Base-by-base conservation (phyloP, 495 filamentous ascomycete species). In the Lophiostoma macrostomum region DNA sequence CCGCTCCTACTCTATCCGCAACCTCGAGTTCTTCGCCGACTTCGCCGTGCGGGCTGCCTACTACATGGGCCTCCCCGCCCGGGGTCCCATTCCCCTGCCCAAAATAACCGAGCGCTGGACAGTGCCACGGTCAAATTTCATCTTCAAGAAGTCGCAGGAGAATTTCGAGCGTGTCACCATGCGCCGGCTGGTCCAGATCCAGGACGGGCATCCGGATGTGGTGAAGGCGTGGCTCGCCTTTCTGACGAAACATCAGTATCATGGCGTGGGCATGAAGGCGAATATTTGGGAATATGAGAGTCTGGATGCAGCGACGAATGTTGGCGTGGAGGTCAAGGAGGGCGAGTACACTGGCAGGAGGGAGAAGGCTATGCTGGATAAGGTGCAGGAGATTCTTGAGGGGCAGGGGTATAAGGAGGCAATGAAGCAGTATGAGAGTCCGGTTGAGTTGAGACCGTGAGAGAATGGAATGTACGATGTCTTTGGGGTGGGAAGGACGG, bases 201-300 rank as follows among this genome's bases (percentile, higher is more conserved):
- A 88, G 63, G 93, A 97, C 70, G 94, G 90, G 5, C 77, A 95
- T 69, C 83, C 89, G 11, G 88, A 96, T 69, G 81, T 79, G 3
- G 90, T 98, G 29, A 83, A 93, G 69, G 64, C 86, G 20, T 98
- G 93, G 93, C 70, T 98, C 36, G 91, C 88, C 11, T 97, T 93
- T 56, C 67, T 98, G 57, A 80, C 82, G 67, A 95, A 93, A 71
- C 83, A 95, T 65, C 83, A 86, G 12, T 96, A 91, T 67, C 87
- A 94, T 66, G 93, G 94, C 7, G 83, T 97, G 22, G 93, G 93
- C 64, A 95, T 98, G 91, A 98, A 98, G 77, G 91, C 94, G 20
- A 96, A 98, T 65, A 78, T 97, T 38, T 98, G 86, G 85, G 86
- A 91, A 64, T 86, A 86, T 73, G 81, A 86, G 60, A 80, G 78